Conservation (phyloP, 805 yeast genomes). For the Nakazawaea pomicola region DNA sequence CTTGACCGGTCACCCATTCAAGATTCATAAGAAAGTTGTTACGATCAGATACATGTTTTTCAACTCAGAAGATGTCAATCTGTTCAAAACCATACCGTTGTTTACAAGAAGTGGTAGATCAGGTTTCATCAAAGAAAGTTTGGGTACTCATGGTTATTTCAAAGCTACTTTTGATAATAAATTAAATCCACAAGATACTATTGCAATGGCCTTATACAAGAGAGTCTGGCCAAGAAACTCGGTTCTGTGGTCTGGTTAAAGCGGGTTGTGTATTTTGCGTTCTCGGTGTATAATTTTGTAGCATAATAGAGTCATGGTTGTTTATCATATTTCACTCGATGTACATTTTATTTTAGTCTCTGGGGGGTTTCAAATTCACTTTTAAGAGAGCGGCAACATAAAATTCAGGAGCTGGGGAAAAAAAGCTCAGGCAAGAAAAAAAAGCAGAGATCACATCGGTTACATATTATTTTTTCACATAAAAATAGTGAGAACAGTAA, state of each 20-base stretch:
- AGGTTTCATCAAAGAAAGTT: conserved; percentile 89
- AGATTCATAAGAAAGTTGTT: conserved; percentile 87
- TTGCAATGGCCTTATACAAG: conserved; percentile 91
- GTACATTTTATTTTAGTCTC: too few relatives aligned
- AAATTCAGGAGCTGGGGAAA: too few relatives aligned
- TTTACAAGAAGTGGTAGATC: conserved; percentile 91
- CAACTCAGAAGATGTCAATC: conserved; percentile 80
- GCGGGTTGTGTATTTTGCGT: too few relatives aligned
- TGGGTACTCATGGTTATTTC: conserved; percentile 98
- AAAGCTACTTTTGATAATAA: conserved; percentile 93
- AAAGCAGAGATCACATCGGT: neutral
- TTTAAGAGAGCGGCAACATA: neutral
- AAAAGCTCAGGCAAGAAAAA: neutral
- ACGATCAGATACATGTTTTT: conserved; percentile 97
- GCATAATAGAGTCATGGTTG: too few relatives aligned
- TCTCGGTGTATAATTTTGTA: too few relatives aligned
- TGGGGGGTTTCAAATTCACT: neutral
- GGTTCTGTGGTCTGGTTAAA: conserved; percentile 26
- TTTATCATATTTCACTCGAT: too few relatives aligned
- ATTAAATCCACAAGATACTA: conserved; percentile 84
- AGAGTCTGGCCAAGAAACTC: conserved; percentile 81
- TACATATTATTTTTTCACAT: too few relatives aligned
- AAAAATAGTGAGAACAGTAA: neutral
- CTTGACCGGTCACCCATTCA: conserved; percentile 90
- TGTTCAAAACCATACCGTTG: conserved; percentile 87